phyloP scores from a whole-genome alignment of 169 alveolate genomes.

The Plasmodium sp. region DNA sequence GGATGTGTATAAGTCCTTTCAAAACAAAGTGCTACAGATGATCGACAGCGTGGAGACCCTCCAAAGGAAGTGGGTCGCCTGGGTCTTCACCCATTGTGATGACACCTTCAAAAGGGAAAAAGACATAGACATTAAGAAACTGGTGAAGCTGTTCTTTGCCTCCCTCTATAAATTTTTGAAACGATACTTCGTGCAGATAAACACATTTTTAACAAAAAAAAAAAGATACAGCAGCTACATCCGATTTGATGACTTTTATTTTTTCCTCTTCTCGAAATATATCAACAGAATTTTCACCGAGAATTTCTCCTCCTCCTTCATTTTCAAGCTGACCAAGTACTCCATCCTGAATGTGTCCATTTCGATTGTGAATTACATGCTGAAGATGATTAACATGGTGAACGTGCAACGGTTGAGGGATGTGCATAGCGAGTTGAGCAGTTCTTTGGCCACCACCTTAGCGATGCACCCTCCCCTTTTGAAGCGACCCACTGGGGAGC shows the following conservation, averaged over 20 bases:
- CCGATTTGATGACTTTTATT: constrained; percentile 16
- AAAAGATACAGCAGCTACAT: neutral
- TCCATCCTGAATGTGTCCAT: constrained; percentile 5
- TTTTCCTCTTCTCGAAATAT: constrained; percentile 42
- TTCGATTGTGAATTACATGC: constrained; percentile 36
- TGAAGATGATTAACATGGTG: neutral
- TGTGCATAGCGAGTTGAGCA: neutral
- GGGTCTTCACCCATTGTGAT: constrained; percentile 36
- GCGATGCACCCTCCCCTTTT: neutral
- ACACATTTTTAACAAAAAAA: neutral
- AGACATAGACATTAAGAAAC: constrained; percentile 19
- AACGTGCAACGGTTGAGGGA: constrained; percentile 1
- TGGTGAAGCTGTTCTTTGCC: constrained; percentile 62
- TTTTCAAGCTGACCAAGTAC: constrained; percentile 17
- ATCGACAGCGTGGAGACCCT: constrained; percentile 26
- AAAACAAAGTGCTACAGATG: constrained; percentile 3
- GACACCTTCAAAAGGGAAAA: constrained; percentile 34
- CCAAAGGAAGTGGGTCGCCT: constrained; percentile 39
- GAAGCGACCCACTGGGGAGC: neutral
- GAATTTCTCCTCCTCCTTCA: constrained; percentile 35
- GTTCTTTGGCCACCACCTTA: neutral
- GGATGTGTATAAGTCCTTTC: constrained; percentile 23
- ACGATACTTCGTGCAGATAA: constrained; percentile 38
- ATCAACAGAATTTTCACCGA: constrained; percentile 34
- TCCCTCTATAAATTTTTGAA: constrained; percentile 49